A percentile compares a stretch with the other conserved stretches of the same genome.
Evolutionary conservation across 2,329 filamentous ascomycete species (phyloP).

Genomic region (Fusarium cyanostomum): DNA sequence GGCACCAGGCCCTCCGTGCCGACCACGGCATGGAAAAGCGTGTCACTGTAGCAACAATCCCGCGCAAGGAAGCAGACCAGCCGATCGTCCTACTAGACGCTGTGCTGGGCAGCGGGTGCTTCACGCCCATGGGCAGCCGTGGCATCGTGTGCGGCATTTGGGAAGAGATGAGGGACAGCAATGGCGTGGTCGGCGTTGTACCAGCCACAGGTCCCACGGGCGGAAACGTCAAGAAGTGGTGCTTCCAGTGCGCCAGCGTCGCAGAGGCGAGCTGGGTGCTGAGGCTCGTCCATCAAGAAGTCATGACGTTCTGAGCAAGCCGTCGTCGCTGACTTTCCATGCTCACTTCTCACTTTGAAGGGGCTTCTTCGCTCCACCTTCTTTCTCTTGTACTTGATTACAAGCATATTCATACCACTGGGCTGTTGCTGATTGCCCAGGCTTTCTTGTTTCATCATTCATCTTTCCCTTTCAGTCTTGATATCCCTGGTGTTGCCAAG

Average conservation of each 20-base stretch:
- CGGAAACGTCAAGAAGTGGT: slow-evolving; percentile 70
- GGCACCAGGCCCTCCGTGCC: slow-evolving; percentile 66
- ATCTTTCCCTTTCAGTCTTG: slow-evolving; percentile 24
- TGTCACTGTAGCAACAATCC: slow-evolving; percentile 79
- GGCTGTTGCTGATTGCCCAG: neutral
- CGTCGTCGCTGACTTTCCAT: neutral
- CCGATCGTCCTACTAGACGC: slow-evolving; percentile 80
- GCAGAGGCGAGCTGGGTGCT: slow-evolving; percentile 66
- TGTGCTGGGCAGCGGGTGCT: slow-evolving; percentile 83
- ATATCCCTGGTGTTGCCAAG: slow-evolving; percentile 39
- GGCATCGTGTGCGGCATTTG: slow-evolving; percentile 91
- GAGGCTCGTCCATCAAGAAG: slow-evolving; percentile 66
- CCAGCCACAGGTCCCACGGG: slow-evolving; percentile 61
- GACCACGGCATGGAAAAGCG: slow-evolving; percentile 82
- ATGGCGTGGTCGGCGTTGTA: slow-evolving; percentile 63
- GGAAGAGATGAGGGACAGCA: slow-evolving; percentile 75
- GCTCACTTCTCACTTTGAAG: neutral
- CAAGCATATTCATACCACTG: slow-evolving; percentile 9
- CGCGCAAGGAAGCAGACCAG: slow-evolving; percentile 64
- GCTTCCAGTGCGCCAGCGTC: slow-evolving; percentile 66
- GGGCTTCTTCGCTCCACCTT: neutral
- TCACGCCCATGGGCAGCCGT: slow-evolving; percentile 82
- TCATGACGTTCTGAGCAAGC: slow-evolving; percentile 50
- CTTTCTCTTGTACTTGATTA: slow-evolving; percentile 15
- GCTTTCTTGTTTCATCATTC: slow-evolving; percentile 15